Evolutionary conservation across 2,329 filamentous ascomycete genomes (phyloP).

Genomic region (Aplosporella prunicola): DNA sequence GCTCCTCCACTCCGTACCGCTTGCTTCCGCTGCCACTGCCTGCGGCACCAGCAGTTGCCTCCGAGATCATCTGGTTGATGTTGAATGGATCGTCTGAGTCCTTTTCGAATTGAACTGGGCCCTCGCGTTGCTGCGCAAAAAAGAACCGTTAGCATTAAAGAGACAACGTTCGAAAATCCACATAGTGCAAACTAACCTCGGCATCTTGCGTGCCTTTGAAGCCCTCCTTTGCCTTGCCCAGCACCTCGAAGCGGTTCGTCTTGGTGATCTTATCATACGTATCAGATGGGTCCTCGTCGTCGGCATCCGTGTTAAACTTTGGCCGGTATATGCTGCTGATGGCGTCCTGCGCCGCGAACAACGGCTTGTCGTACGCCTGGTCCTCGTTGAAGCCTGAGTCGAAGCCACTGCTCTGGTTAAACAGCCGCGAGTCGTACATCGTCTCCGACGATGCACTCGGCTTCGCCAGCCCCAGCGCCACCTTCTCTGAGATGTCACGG

Average conservation of each 20-base stretch:
- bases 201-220: conserved; percentile 81
- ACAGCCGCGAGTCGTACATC: conserved; percentile 94
- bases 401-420: conserved; percentile 90
- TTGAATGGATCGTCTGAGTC: conserved; percentile 82
- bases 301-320: conserved; percentile 57
- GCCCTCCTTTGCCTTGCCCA: conserved; percentile 73
- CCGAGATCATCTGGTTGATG: conserved; percentile 84
- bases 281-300: conserved; percentile 70
- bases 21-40: conserved; percentile 60
- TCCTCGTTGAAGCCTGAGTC: conserved; percentile 93
- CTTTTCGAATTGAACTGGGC: conserved; percentile 94
- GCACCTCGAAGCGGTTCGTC: conserved; percentile 73
- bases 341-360: conserved; percentile 92
- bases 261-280: conserved; percentile 82
- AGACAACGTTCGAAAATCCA: no score
- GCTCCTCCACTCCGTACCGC: conserved; percentile 66
- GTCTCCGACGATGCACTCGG: conserved; percentile 84
- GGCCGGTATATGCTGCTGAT: conserved; percentile 91
- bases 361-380: conserved; percentile 90
- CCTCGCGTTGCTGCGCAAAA: conserved; percentile 58
- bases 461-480: conserved; percentile 87
- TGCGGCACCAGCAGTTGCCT: conserved; percentile 54
- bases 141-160: not conserved
- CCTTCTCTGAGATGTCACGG: conserved; percentile 93
- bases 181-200: conserved; percentile 49